Evolutionary conservation across 805 yeast species (phyloP).

Genomic region (Ogataea pilisensis): DNA sequence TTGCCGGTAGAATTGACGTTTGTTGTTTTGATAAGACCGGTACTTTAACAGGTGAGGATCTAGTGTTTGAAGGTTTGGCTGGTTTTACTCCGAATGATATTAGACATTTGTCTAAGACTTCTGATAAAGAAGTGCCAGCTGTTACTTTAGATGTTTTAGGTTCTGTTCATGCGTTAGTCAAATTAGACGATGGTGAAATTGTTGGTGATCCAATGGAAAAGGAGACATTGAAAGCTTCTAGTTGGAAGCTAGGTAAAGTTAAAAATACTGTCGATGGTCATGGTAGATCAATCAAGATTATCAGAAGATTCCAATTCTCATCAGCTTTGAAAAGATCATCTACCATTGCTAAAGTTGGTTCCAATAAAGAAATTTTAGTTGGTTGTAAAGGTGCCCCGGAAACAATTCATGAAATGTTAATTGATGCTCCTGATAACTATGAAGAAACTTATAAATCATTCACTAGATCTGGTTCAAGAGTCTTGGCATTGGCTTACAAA

Average conservation of each 20-base stretch:
- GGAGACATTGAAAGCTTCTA: conserved; percentile 84
- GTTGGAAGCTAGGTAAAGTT: conserved; percentile 69
- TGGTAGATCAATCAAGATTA: conserved; percentile 52
- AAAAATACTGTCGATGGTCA: conserved; percentile 60
- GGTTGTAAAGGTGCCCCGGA: conserved; percentile 99
- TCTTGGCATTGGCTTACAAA: conserved; percentile 90
- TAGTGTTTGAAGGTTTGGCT: conserved; percentile 94
- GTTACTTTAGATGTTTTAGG: conserved; percentile 75
- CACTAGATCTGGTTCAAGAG: conserved; percentile 95
- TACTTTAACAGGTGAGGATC: conserved; percentile 94
- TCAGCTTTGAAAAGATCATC: conserved; percentile 94
- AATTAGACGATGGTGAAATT: conserved; percentile 91
- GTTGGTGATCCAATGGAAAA: conserved; percentile 99
- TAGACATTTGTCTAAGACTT: conserved; percentile 48
- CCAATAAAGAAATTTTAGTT: conserved; percentile 48
- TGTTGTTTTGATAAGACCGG: conserved; percentile 99
- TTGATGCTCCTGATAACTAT: conserved; percentile 67
- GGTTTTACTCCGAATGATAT: conserved; percentile 58
- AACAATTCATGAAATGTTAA: conserved; percentile 76
- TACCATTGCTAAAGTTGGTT: conserved; percentile 60
- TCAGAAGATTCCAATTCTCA: conserved; percentile 95
- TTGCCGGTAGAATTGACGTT: conserved; percentile 96
- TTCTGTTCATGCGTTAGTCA: conserved; percentile 93
- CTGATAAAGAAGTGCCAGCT: conserved; percentile 57
- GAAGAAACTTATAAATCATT: conserved; percentile 84